Percentiles rank a stretch among this genome's conserved stretches.
Conservation (phyloP, 2,329 filamentous ascomycete genomes). For the Sclerotinia spermophila region DNA sequence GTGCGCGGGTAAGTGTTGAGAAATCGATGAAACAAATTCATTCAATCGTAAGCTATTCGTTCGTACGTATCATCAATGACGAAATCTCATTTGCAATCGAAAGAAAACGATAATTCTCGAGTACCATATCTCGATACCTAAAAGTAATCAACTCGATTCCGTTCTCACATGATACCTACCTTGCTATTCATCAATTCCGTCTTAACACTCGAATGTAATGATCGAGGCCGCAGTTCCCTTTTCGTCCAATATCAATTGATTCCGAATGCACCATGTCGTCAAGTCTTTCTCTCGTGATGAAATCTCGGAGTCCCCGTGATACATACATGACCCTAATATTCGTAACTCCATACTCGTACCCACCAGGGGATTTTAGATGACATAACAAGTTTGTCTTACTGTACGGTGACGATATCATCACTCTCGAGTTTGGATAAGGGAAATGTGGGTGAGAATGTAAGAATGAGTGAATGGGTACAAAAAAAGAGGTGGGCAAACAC, state of each 20-base stretch:
- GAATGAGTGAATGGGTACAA: background rate
- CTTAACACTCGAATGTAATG: background rate
- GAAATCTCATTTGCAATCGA: background rate
- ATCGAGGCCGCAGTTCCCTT: background rate
- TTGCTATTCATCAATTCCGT: background rate
- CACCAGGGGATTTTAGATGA: background rate
- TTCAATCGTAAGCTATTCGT: background rate
- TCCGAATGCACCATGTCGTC: background rate
- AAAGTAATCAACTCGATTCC: background rate
- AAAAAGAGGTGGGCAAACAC: background rate
- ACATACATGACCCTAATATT: background rate
- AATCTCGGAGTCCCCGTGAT: slow-evolving; percentile 11
- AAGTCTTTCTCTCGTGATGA: background rate
- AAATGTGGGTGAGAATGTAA: background rate
- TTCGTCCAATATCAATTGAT: background rate
- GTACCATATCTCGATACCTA: background rate
- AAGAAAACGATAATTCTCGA: background rate
- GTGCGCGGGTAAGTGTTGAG: background rate
- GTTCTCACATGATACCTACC: background rate
- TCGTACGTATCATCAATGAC: background rate
- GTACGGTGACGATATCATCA: background rate
- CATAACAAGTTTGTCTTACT: background rate
- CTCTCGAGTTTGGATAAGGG: background rate
- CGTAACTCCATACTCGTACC: background rate
- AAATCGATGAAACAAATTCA: background rate